These are phyloP conservation scores for Rhizophora mangle DNA, from an alignment of 345 rosid species.

Conservation along the genomic window DNA sequence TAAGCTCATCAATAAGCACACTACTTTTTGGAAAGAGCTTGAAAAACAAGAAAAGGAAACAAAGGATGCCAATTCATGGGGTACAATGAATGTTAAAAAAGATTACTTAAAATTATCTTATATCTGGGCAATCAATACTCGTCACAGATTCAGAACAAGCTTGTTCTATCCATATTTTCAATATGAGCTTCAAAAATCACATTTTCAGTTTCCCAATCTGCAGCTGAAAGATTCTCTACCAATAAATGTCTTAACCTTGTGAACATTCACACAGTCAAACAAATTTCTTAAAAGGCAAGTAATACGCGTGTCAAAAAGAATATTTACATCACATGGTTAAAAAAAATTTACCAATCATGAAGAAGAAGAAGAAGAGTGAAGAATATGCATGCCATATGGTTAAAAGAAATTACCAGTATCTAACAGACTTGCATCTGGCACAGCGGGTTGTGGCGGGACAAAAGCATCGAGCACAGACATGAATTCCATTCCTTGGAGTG, in stretches of 20 bases:
- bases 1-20: not conserved
- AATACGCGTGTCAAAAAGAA: too few species aligned
- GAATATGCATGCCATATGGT: not conserved
- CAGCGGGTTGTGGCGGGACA: slow-evolving; percentile 78
- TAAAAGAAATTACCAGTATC: slow-evolving; percentile 62
- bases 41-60: not conserved
- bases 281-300: not conserved
- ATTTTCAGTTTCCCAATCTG: not conserved
- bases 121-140: not conserved
- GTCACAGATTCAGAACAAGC: not conserved
- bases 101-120: not conserved
- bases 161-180: not conserved
- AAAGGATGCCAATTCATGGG: not conserved
- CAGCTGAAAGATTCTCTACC: not conserved
- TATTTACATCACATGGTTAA: not conserved
- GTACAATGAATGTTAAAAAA: not conserved
- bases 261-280: not conserved
- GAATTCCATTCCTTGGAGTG: slow-evolving; percentile 43
- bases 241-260: not conserved
- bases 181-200: not conserved
- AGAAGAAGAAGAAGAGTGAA: too few species aligned
- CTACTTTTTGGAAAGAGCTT: not conserved
- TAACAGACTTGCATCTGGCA: slow-evolving; percentile 77
- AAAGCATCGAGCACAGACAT: slow-evolving; percentile 69
- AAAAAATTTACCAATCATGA: slow-evolving; percentile 46